phyloP scores from a whole-genome alignment of 805 yeast species.

The Candida chauliodis region DNA sequence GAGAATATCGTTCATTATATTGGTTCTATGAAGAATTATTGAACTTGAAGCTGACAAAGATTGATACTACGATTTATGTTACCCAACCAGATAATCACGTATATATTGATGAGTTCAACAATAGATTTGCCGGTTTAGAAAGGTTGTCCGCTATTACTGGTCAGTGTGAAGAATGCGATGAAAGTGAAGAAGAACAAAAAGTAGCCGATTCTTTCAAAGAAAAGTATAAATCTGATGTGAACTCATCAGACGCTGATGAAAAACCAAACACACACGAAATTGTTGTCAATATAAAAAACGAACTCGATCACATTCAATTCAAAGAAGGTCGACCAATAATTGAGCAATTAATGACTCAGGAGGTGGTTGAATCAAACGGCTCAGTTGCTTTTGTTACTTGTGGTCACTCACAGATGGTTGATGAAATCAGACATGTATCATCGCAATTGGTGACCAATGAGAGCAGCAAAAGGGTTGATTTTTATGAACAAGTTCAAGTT shows the following conservation, averaged over 20 bases:
- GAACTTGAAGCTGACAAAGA: slow-evolving; percentile 17
- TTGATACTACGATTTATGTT: slow-evolving; percentile 26
- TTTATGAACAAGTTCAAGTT: slow-evolving; percentile 69
- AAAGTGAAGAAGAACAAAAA: not conserved
- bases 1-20: slow-evolving; percentile 45
- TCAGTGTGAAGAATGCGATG: not conserved
- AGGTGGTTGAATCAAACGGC: slow-evolving; percentile 33
- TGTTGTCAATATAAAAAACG: slow-evolving; percentile 10
- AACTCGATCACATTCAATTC: slow-evolving; percentile 33
- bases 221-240: not conserved
- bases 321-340: slow-evolving; percentile 46
- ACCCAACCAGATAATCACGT: slow-evolving; percentile 22
- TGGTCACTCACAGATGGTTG: slow-evolving; percentile 62
- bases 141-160: not conserved
- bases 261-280: not conserved
- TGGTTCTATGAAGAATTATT: slow-evolving; percentile 46
- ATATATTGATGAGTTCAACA: not conserved
- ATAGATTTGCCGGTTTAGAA: slow-evolving; percentile 1
- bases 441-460: slow-evolving; percentile 32
- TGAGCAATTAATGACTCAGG: not conserved
- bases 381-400: slow-evolving; percentile 56
- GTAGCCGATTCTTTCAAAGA: not conserved
- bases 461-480: slow-evolving; percentile 55
- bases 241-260: not conserved
- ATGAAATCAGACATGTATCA: slow-evolving; percentile 48